phyloP scores from a whole-genome alignment of 305 asterid species.

The Fraxinus paxiana region DNA sequence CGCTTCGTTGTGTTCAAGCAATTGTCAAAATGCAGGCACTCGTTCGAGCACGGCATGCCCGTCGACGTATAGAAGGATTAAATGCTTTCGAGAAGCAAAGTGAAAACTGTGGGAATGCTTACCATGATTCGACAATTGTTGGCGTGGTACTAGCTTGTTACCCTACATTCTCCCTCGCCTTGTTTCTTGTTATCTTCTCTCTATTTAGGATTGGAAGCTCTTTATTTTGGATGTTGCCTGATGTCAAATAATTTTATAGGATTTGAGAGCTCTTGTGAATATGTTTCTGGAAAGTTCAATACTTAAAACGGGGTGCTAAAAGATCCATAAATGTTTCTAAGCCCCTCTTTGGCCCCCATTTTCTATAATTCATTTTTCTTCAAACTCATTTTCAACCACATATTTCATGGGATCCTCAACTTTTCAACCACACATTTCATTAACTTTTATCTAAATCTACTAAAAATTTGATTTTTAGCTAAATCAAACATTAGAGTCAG shows the following conservation, averaged over 20 bases:
- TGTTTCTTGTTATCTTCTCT: not conserved
- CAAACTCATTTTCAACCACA: not conserved
- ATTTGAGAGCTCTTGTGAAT: not conserved
- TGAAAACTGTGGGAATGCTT: conserved; percentile 35
- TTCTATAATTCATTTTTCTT: not conserved
- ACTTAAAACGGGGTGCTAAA: not conserved
- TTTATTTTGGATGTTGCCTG: not conserved
- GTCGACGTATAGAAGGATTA: conserved; percentile 30
- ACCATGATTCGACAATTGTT: conserved; percentile 20
- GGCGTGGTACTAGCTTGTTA: conserved; percentile 21
- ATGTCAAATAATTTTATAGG: not conserved
- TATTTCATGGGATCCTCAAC: not conserved
- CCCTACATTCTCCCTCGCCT: not conserved
- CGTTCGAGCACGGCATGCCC: conserved; percentile 68
- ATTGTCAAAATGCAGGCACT: conserved; percentile 87
- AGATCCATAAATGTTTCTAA: not conserved
- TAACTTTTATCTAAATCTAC: not conserved
- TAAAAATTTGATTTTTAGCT: not conserved
- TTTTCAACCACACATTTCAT: not conserved
- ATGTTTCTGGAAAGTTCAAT: not conserved
- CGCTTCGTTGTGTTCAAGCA: conserved; percentile 88
- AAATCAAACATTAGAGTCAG: not conserved
- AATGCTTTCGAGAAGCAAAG: conserved; percentile 31
- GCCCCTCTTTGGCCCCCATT: not conserved
- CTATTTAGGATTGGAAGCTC: conserved; percentile 9